Conservation (phyloP, 192 early-diverging fungal genomes). For the Coemansia sp. region DNA sequence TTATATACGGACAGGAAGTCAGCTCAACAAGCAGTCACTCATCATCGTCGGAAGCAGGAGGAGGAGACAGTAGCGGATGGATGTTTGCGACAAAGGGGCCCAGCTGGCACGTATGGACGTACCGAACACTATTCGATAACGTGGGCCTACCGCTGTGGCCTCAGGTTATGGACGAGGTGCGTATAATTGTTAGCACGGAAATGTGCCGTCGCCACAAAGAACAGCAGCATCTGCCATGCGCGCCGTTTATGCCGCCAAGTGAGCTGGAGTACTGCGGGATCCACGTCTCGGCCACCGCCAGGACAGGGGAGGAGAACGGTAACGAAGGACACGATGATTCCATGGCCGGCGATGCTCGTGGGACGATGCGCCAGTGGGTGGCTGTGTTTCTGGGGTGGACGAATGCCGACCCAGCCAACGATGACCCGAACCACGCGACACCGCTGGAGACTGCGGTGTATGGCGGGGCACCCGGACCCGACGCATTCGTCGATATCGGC, state of each 20-base stretch:
- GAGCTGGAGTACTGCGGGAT: conserved; percentile 42
- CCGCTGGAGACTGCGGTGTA: neutral
- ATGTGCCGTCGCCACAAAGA: conserved; percentile 27
- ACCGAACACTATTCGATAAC: conserved; percentile 28
- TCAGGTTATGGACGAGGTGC: conserved; percentile 26
- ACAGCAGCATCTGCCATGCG: conserved; percentile 13
- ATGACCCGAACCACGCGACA: neutral
- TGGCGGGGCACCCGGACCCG: conserved; percentile 5
- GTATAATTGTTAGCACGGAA: conserved; percentile 38
- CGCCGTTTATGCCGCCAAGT: conserved; percentile 42
- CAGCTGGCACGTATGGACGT: conserved; percentile 49
- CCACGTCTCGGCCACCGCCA: conserved; percentile 34
- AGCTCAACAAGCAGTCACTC: conserved; percentile 23
- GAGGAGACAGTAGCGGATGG: conserved; percentile 16
- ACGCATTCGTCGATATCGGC: conserved; percentile 31
- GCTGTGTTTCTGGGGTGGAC: conserved; percentile 30
- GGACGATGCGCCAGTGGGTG: conserved; percentile 47
- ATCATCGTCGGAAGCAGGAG: neutral
- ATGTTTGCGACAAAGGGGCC: conserved; percentile 24
- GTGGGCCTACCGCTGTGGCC: conserved; percentile 48
- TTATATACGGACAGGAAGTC: conserved; percentile 39
- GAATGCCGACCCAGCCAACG: neutral
- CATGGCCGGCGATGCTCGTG: conserved; percentile 9
- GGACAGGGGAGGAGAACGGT: neutral
- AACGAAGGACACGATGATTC: neutral